Base-by-base conservation (phyloP, 148 eudicot species). In the Vaccinium darrowii region DNA sequence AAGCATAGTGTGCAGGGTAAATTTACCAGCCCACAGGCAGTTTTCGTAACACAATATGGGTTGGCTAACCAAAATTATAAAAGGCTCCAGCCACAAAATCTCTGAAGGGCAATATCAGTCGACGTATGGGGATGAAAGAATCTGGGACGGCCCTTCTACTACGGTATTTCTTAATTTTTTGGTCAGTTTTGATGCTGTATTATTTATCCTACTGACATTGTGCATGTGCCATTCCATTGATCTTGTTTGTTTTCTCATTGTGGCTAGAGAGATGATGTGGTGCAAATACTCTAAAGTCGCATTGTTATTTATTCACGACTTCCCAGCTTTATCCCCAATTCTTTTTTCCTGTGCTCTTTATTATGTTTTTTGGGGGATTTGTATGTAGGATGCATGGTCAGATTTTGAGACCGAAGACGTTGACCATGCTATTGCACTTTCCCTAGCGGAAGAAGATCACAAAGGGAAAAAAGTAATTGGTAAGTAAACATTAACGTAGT, bases 341-440 rank as follows among this genome's bases (percentile, higher is more conserved):
- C 39, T 72, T 13, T 65, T 57, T 47, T 58, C 19, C 47, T 53
- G 56, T 39, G 9, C 65, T 80, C 6, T 57, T 58, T 52, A 27
- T 2, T 76, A 33, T 56, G 56, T 23, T 65, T 84, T 49, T 78
- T 58, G 72, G 85, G 81, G 87, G 56, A 79, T 36, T 52, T 86
- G 30, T 50, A 15, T 91, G 88, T 90, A 94, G 98, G 98, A 91
- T 84, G 89, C 90, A 18, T 89, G 85, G 90, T 88, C 93, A 16
- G 97, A 96, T 86, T 88, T 87, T 86, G 98, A 90, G 81, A 88
- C 87, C 77, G 97, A 96, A 88, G 98, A 96, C 85, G 89, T 96
- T 79, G 97, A 94, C 78, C 92, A 88, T 79, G 98, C 98, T 62
- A 94, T 94, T 87, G 98, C 98, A 86, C 90, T 91, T 82, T 94